phyloP scores from a whole-genome alignment of 2,329 filamentous ascomycete genomes.

The Talaromyces sp. region DNA sequence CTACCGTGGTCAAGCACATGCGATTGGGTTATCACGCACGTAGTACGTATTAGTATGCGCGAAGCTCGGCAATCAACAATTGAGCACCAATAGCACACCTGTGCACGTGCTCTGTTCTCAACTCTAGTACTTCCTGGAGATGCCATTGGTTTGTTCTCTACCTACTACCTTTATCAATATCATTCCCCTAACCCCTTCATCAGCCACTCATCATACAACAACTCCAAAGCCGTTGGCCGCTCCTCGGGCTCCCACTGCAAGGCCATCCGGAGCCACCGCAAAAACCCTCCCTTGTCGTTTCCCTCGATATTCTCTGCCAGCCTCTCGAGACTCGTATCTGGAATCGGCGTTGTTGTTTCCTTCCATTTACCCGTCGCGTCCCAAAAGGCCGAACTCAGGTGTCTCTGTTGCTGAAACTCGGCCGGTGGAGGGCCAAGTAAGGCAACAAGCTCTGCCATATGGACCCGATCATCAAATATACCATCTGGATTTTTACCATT shows the following conservation, averaged over 20 bases:
- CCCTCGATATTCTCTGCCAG: constrained; percentile 8
- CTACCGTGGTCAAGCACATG: background rate
- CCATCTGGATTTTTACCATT: background rate
- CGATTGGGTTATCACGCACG: no score
- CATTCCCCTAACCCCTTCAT: background rate
- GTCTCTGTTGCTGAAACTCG: background rate
- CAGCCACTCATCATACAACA: background rate
- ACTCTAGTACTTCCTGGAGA: no score
- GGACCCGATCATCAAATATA: background rate
- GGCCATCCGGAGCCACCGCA: background rate
- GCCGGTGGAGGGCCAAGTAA: background rate
- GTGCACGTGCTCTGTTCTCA: no score
- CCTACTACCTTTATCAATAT: background rate
- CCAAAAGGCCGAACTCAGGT: background rate
- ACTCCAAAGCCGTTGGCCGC: background rate
- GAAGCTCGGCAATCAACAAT: background rate
- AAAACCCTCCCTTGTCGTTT: background rate
- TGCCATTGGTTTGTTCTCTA: no score
- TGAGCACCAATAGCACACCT: background rate
- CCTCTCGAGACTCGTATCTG: background rate
- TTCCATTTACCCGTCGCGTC: background rate
- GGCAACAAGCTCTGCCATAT: constrained; percentile 1
- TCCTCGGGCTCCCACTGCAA: background rate
- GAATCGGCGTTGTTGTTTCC: background rate
- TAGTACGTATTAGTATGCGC: no score